phyloP scores from a whole-genome alignment of 306 rosid species.

The Cicer yamashitae region DNA sequence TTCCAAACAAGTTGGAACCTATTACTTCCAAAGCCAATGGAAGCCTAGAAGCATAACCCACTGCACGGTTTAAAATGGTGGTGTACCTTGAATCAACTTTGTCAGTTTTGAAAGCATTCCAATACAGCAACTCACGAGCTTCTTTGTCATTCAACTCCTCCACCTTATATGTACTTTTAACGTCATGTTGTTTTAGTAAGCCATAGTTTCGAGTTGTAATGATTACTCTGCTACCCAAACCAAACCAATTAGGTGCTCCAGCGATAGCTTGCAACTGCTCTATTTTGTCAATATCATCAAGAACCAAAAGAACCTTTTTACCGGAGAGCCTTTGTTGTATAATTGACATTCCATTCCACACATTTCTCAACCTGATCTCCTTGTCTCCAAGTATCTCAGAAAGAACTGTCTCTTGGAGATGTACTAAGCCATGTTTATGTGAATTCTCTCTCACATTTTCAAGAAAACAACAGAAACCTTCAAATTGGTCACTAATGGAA shows the following conservation, averaged over 20 bases:
- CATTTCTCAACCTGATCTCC: neutral
- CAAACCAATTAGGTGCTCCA: constrained; percentile 7
- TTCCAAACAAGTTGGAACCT: constrained; percentile 21
- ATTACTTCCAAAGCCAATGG: constrained; percentile 33
- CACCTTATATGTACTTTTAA: neutral
- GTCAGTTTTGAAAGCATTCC: constrained; percentile 14
- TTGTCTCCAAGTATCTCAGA: constrained; percentile 5
- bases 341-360: neutral
- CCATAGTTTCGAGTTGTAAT: neutral
- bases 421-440: neutral
- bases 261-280: constrained; percentile 6
- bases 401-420: constrained; percentile 13
- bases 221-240: constrained; percentile 11
- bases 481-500: neutral
- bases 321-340: neutral
- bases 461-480: constrained; percentile 26
- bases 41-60: constrained; percentile 22
- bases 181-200: neutral
- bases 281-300: constrained; percentile 5
- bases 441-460: constrained; percentile 14
- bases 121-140: neutral
- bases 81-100: neutral
- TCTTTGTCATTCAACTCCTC: neutral
- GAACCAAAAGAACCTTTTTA: neutral
- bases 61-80: constrained; percentile 2